Evolutionary conservation across 2,329 filamentous ascomycete species (phyloP).

Genomic region (Sporothrix pallida): DNA sequence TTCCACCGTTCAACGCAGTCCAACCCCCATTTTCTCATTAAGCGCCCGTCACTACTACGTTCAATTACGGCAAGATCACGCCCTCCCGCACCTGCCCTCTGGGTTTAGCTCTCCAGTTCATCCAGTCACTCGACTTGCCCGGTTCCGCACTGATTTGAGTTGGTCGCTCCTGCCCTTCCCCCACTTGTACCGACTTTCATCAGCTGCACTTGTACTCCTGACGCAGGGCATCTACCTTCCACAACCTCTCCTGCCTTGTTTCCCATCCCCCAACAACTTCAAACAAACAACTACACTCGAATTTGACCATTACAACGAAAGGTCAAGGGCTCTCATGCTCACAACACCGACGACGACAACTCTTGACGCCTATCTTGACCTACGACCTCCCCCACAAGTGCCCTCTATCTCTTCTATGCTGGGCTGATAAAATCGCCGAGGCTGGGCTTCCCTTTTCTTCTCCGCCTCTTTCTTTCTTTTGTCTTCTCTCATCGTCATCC

Average conservation of each 20-base stretch:
- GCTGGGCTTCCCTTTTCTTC: background rate
- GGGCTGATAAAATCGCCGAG: slow-evolving; percentile 2
- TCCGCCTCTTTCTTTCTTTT: background rate
- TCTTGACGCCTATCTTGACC: background rate
- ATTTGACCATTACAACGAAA: no score
- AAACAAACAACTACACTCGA: background rate
- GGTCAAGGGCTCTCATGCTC: background rate
- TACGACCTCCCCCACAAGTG: background rate
- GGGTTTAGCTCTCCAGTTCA: slow-evolving; percentile 21
- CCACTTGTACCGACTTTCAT: slow-evolving; percentile 10
- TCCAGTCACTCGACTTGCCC: slow-evolving; percentile 19
- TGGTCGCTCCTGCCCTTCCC: slow-evolving; percentile 6
- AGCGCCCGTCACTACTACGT: slow-evolving; percentile 18
- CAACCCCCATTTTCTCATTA: slow-evolving; percentile 22
- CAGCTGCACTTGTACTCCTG: background rate
- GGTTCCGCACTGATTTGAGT: slow-evolving; percentile 15
- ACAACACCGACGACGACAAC: background rate
- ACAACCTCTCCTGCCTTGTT: background rate
- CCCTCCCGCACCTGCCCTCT: background rate
- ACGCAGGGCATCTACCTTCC: background rate
- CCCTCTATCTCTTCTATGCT: background rate
- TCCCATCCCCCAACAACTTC: slow-evolving; percentile 6
- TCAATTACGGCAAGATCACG: slow-evolving; percentile 13
- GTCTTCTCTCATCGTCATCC: background rate
- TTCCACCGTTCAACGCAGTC: slow-evolving; percentile 2